Evolutionary conservation across 768 basidiomycete species (phyloP).

Genomic region (Boletus bicolor): DNA sequence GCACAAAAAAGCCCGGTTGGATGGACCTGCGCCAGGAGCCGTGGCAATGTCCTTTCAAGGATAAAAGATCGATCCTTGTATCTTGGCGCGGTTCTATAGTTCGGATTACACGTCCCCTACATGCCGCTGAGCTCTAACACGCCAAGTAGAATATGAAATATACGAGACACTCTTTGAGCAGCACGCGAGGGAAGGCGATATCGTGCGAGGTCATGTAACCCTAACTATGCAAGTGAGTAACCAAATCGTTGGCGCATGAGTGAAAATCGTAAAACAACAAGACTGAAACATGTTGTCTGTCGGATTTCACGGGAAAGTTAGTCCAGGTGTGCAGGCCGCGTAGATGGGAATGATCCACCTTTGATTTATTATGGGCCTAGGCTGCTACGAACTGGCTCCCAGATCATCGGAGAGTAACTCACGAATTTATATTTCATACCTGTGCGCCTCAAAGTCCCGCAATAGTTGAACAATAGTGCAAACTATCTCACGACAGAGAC

Average conservation of each 20-base stretch:
- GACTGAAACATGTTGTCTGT: neutral
- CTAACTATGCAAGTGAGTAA: neutral
- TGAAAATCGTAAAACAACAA: neutral
- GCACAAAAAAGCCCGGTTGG: neutral
- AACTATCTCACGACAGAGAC: neutral
- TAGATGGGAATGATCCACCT: neutral
- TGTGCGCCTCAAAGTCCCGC: neutral
- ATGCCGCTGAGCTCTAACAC: neutral
- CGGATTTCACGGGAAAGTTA: too few relatives aligned
- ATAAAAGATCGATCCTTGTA: neutral
- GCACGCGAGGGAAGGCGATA: neutral
- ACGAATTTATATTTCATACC: neutral
- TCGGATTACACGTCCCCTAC: neutral
- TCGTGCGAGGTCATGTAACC: neutral
- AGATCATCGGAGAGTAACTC: neutral
- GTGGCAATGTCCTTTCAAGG: neutral
- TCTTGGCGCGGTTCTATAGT: neutral
- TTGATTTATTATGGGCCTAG: neutral
- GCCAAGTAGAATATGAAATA: neutral
- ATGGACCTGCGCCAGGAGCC: neutral
- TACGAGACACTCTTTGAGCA: neutral
- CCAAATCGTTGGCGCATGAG: neutral
- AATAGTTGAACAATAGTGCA: too few relatives aligned
- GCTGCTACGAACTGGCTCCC: neutral
- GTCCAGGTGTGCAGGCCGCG: neutral